A percentile compares a stretch with the other conserved stretches of the same genome.
These are phyloP conservation scores for Tuber aestivum DNA, from an alignment of 495 filamentous ascomycete species.

Conservation along the genomic window DNA sequence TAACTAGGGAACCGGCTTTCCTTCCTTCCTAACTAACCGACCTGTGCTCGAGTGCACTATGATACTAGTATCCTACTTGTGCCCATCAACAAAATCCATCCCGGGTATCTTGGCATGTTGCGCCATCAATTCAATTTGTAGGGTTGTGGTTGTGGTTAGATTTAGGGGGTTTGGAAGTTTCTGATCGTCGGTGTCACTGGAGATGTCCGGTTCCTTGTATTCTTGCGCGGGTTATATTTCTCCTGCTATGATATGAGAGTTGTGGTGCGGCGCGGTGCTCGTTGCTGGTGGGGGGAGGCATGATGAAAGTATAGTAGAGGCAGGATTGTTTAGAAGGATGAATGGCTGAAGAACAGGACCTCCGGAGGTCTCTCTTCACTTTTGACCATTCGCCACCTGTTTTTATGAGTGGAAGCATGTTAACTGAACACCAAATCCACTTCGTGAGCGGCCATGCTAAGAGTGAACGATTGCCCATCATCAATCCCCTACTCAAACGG, in stretches of 20 bases:
- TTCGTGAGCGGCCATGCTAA: too few species aligned
- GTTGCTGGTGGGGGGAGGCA: too few species aligned
- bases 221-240: neutral
- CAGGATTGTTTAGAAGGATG: too few species aligned
- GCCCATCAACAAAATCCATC: neutral
- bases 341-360: too few species aligned
- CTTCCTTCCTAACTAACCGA: neutral
- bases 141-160: neutral
- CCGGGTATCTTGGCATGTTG: neutral
- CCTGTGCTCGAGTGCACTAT: neutral
- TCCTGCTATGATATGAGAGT: neutral
- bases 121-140: slow-evolving; percentile 5
- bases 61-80: neutral
- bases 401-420: too few species aligned
- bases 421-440: too few species aligned
- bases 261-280: neutral
- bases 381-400: too few species aligned
- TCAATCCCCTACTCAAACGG: too few species aligned
- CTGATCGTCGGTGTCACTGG: neutral
- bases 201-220: neutral
- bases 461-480: too few species aligned
- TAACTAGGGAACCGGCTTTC: neutral
- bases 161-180: neutral
- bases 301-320: too few species aligned
- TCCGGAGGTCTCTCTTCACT: too few species aligned